These are phyloP conservation scores for Crepidotus variabilis DNA, from an alignment of 768 basidiomycete genomes.

Conservation along the genomic window DNA sequence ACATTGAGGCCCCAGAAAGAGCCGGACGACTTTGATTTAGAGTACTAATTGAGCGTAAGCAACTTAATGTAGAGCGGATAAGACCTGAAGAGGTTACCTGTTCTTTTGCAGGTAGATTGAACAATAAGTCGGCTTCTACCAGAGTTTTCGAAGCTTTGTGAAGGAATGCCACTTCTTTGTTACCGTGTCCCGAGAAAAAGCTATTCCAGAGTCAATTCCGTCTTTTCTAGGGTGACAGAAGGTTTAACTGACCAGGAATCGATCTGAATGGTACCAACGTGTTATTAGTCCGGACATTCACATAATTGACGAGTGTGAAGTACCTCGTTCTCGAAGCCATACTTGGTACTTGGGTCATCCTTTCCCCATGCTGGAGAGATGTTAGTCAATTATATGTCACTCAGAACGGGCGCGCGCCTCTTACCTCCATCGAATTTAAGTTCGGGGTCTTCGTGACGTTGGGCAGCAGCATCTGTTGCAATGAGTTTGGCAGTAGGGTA, in stretches of 20 bases:
- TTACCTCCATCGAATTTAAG: conserved; percentile 63
- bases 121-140: conserved; percentile 77
- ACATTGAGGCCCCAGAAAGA: conserved; percentile 24
- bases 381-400: background rate
- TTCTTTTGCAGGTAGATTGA: conserved; percentile 79
- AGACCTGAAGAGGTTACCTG: conserved; percentile 43
- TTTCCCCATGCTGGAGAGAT: conserved; percentile 47
- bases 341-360: conserved; percentile 59
- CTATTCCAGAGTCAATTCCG: conserved; percentile 13
- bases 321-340: conserved; percentile 76
- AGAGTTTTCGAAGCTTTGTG: conserved; percentile 69
- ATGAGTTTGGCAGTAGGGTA: conserved; percentile 72
- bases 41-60: conserved; percentile 26
- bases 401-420: conserved; percentile 12
- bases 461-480: conserved; percentile 53
- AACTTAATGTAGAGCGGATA: background rate
- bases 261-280: conserved; percentile 27
- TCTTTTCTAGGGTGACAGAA: background rate
- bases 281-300: background rate
- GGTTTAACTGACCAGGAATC: conserved; percentile 41
- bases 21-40: conserved; percentile 28
- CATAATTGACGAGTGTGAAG: background rate
- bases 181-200: conserved; percentile 67
- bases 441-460: conserved; percentile 48
- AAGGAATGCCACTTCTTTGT: conserved; percentile 83